Conservation (phyloP, 2,329 filamentous ascomycete genomes). For the Reticulascus tulasneorum region DNA sequence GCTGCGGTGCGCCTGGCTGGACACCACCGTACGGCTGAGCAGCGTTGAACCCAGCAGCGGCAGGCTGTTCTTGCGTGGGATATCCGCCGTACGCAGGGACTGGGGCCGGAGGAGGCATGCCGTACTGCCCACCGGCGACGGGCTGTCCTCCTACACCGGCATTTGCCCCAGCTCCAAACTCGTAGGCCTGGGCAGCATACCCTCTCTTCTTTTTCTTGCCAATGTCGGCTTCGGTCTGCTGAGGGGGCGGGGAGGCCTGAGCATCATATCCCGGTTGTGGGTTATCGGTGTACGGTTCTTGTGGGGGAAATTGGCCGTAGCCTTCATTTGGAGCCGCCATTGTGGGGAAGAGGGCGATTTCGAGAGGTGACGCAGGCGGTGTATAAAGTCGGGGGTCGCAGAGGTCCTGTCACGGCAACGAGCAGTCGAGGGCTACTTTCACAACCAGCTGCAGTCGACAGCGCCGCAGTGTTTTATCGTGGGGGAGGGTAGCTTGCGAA, state of each 20-base stretch:
- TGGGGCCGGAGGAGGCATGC: constrained; percentile 38
- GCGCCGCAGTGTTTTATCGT: no score
- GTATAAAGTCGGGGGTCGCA: not conserved
- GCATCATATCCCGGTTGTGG: constrained; percentile 30
- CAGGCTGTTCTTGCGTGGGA: constrained; percentile 45
- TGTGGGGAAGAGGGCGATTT: no score
- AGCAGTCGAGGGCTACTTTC: no score
- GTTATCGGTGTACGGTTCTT: constrained; percentile 38
- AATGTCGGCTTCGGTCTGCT: constrained; percentile 35
- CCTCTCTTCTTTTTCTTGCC: constrained; percentile 86
- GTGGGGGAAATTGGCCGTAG: constrained; percentile 47
- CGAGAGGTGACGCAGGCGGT: no score
- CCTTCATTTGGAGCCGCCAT: constrained; percentile 57
- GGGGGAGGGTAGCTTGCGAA: no score
- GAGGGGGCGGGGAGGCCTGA: constrained; percentile 24
- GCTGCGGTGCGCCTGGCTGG: constrained; percentile 33
- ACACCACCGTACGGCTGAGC: constrained; percentile 40
- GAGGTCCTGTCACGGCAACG: constrained; percentile 1
- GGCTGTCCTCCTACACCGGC: constrained; percentile 37
- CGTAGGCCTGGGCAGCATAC: constrained; percentile 92
- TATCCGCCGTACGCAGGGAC: constrained; percentile 57
- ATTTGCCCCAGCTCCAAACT: constrained; percentile 86
- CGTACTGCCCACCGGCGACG: constrained; percentile 44
- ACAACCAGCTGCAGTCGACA: no score
- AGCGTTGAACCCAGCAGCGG: constrained; percentile 36